Evolutionary conservation across 73 alveolate genomes (phyloP), one percentile per base, ranked within the genome.

Genomic region (Diophrys appendiculata): DNA sequence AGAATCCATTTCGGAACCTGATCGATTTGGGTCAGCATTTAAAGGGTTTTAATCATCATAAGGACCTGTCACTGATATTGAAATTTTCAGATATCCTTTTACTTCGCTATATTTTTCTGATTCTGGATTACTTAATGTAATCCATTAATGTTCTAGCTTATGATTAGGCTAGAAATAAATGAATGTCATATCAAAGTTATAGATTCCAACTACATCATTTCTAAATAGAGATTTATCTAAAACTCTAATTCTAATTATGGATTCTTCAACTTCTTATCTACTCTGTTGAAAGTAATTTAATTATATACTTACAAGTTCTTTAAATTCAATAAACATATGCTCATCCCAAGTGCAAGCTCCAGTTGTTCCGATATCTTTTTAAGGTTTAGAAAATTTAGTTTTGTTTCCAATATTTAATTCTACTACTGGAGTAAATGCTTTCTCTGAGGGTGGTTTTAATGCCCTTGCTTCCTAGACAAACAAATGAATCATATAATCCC

Each of bases 81-180:
- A 83, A 33, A 95, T 68, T 73, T 94, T 94, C 69, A 95, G 65
- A 72, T 92, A 95, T 8, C 97, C 99, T 54, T 92, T 90, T 34
- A 95, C 87, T 31, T 89, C 85, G 65, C 91, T 93, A 80, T 87
- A 94, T 73, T 94, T 96, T 27, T 86, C 82, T n/a, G 92, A 77
- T 67, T 94, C 97, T 26, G 99, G 98, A 81, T 95, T 95, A 1
- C 95, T 84, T 14, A 95, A 79, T 1, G 98, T 98, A 26, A 95
- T 74, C 98, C 99, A 95, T 55, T 89, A 71, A 81, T 95, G 97
- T 75, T 73, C 77, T 75, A 95, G 52, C 18, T 92, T 90, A 82
- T 95, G 99, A 35, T 95, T 76, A 33, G 81, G 84, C 73, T 76
- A 80, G 43, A 72, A 52, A 53, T 72, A 72, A 25, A 72, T 72